These are phyloP conservation scores for Jatropha podagrica DNA, from an alignment of 441 rosid genomes.

Conservation along the genomic window DNA sequence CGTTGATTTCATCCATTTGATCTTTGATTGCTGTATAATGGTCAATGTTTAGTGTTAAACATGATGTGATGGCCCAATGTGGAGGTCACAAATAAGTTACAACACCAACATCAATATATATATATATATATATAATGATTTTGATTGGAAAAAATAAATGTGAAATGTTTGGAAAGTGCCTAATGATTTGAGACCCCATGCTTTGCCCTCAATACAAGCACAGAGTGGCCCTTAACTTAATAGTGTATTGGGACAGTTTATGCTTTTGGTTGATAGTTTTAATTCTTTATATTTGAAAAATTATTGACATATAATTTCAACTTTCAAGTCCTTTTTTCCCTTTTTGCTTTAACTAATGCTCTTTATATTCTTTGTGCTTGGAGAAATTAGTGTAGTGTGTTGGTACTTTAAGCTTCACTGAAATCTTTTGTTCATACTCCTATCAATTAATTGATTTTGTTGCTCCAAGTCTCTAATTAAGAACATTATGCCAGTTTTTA, in stretches of 20 bases:
- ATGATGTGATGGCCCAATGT: not conserved
- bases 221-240: not conserved
- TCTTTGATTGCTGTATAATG: not conserved
- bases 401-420: not conserved
- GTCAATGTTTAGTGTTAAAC: not conserved
- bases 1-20: too few relatives aligned
- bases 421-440: too few relatives aligned
- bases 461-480: too few relatives aligned
- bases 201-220: conserved; percentile 6
- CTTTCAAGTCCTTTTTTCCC: too few relatives aligned
- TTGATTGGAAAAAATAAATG: not conserved
- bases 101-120: not conserved
- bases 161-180: not conserved
- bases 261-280: not conserved
- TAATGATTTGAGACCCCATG: conserved; percentile 7
- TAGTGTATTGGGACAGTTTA: not conserved
- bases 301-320: not conserved
- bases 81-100: conserved; percentile 8
- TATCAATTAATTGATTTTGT: too few relatives aligned
- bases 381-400: not conserved
- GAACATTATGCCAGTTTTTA: too few relatives aligned
- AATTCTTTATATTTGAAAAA: not conserved
- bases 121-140: not conserved
- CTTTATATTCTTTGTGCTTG: not conserved
- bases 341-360: not conserved